A percentile compares a stretch with the other conserved stretches of the same genome.
Conservation (phyloP, 2,329 filamentous ascomycete species). For the Exophiala lecanii-corni region DNA sequence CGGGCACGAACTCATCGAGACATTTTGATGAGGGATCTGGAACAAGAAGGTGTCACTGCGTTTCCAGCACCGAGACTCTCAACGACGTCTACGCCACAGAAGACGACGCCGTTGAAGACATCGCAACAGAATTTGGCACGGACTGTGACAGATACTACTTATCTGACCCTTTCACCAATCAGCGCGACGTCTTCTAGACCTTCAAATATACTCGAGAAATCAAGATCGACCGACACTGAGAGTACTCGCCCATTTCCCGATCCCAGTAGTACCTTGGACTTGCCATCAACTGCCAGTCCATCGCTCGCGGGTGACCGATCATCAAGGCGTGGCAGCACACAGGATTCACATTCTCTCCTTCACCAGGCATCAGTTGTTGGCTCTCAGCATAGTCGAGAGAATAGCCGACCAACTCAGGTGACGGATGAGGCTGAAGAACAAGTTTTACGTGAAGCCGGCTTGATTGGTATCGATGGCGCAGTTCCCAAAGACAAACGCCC, state of each 20-base stretch:
- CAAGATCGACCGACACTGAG: constrained; percentile 13
- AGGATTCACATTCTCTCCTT: constrained; percentile 28
- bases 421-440: constrained; percentile 58
- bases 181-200: constrained; percentile 19
- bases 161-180: constrained; percentile 19
- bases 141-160: constrained; percentile 19
- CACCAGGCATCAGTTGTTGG: constrained; percentile 38
- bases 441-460: constrained; percentile 62
- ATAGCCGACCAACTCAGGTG: constrained; percentile 26
- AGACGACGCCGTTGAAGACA: constrained; percentile 21
- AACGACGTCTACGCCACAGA: constrained; percentile 21
- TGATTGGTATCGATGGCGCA: constrained; percentile 48
- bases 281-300: constrained; percentile 7
- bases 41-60: constrained; percentile 58
- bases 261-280: constrained; percentile 7
- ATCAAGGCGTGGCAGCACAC: constrained; percentile 22
- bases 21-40: constrained; percentile 77
- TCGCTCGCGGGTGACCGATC: constrained; percentile 14
- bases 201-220: constrained; percentile 14
- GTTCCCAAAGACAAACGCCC: constrained; percentile 36
- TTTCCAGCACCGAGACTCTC: constrained; percentile 25
- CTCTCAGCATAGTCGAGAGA: constrained; percentile 32
- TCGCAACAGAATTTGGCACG: constrained; percentile 12
- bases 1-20: constrained; percentile 85
- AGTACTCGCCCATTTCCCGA: constrained; percentile 4